Base-by-base conservation (phyloP, 306 rosid genomes). In the Quercus aquifolioides region DNA sequence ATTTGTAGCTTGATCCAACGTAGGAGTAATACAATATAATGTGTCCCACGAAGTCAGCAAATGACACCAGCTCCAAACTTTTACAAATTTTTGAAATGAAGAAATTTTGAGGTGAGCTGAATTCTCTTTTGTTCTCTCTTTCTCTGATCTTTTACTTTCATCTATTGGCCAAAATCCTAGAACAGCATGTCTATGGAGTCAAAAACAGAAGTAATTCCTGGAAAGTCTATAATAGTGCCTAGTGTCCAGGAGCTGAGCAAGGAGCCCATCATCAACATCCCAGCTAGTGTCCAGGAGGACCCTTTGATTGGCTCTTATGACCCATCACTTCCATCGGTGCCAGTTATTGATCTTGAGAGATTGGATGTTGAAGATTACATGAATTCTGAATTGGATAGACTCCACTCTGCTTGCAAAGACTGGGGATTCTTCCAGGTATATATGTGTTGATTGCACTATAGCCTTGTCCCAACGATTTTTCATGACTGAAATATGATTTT, bases 391-490 rank as follows among this genome's bases (percentile, higher is more conserved):
- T 57, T 81, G 49, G 71, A 70, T 18, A 75, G 19, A 19, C 41
- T 81, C 68, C 81, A 85, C 55, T 58, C 72, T 49, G 79, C 83
- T 46, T 77, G 78, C 76, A 35, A 21, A 54, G 85, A 85, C 21
- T 81, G 82, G 85, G 88, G 85, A 31, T 85, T 80, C 78, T 85
- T 85, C 69, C 85, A 85, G 80, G 85, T 80, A 81, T 57, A n/a
- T 11, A 11, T 3, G 43, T 46, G 11, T 46, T 46, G 52, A 6
- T 38, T 6, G 43, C 43, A 38, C 43, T 38, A 38, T 2, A 41
- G 46, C 15, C 14, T 49, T 49, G 15, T 49, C 54, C 17, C 54
- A 49, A 3, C 14, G 17, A 49, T 49, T 49, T 49, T 49, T 49
- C 17, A 49, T 0, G 54, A 49, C 54, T 49, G 54, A 49, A 49